Evolutionary conservation across 345 rosid species (phyloP), one percentile per base, ranked within the genome.

Genomic region (Draba incana): DNA sequence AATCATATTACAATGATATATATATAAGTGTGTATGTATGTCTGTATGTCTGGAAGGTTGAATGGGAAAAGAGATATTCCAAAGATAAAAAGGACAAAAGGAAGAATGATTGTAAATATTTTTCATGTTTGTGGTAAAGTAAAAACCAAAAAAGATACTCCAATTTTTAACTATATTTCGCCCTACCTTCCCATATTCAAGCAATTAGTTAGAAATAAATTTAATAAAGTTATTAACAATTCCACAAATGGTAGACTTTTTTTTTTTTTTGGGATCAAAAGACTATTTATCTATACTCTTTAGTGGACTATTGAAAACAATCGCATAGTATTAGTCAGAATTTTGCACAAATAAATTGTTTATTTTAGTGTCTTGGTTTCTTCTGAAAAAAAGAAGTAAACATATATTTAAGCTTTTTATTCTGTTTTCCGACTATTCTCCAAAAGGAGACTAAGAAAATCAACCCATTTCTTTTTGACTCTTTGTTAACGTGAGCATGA

Each of bases 81-180:
- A 69, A 55, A 62, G 70, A 56, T 24, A 49, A 75, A 69, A 52
- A 48, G 15, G 73, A 60, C 73, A 75, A 62, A 75, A 62, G n/a
- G 64, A 68, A 75, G 74, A 75, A 75, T 62, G 75, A 75, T 69
- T 69, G 70, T 69, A 75, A 47, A 55, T 56, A 30, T 56, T 62
- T 75, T 75, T 62, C 64, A 75, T 62, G 60, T 56, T 56, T 63
- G 43, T 56, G 70, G 60, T 75, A 56, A 62, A 62, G 61, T 62
- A 56, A 69, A 69, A 61, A 52, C 60, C 51, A 42, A 68, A 68
- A 62, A 75, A 25, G 45, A 31, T 25, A 61, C 51, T 53, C 43
- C 10, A 44, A 50, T 1, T 15, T 60, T 52, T 56, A 68, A 75
- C 64, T 63, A 41, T 14, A 75, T 42, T 62, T 49, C 48, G 13